A percentile compares a stretch with the other conserved stretches of the same genome.
These are phyloP conservation scores for Periconia macrospinosa DNA, from an alignment of 2,329 filamentous ascomycete genomes.

Conservation along the genomic window DNA sequence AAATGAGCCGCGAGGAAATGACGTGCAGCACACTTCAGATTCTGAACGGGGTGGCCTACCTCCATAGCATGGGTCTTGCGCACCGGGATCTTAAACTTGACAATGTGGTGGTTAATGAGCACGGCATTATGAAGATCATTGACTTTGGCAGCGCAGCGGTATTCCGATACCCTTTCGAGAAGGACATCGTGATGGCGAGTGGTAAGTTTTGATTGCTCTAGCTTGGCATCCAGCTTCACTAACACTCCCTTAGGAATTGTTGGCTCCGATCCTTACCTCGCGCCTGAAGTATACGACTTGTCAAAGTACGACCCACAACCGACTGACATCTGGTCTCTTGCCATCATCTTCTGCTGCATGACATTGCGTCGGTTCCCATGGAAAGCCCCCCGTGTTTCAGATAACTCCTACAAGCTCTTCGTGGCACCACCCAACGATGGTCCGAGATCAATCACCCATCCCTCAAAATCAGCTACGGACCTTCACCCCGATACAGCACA, in stretches of 20 bases:
- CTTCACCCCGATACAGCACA: conserved; percentile 44
- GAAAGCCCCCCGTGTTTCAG: conserved; percentile 89
- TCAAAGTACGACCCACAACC: conserved; percentile 91
- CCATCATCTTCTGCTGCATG: conserved; percentile 99
- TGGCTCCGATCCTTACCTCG: conserved; percentile 91
- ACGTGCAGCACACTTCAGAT: conserved; percentile 93
- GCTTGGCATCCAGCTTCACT: conserved; percentile 11
- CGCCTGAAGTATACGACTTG: conserved; percentile 93
- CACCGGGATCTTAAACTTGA: conserved; percentile 96
- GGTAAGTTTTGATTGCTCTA: conserved; percentile 57
- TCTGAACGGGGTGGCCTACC: conserved; percentile 87
- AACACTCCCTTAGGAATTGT: conserved; percentile 62
- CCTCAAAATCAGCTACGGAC: conserved; percentile 35
- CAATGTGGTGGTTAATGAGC: conserved; percentile 95
- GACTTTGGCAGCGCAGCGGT: conserved; percentile 98
- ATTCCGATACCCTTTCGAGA: conserved; percentile 96
- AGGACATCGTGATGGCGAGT: conserved; percentile 76
- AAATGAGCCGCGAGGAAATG: conserved; percentile 90
- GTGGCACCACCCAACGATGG: conserved; percentile 72
- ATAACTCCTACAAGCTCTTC: conserved; percentile 95
- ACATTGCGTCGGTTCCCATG: conserved; percentile 91
- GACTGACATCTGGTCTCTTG: conserved; percentile 96
- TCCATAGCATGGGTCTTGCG: conserved; percentile 92
- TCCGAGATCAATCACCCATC: conserved; percentile 32
- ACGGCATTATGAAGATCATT: conserved; percentile 98